Evolutionary conservation across 257 asterid genomes (phyloP), one percentile per base, ranked within the genome.

Genomic region (Scutellaria galericulata): DNA sequence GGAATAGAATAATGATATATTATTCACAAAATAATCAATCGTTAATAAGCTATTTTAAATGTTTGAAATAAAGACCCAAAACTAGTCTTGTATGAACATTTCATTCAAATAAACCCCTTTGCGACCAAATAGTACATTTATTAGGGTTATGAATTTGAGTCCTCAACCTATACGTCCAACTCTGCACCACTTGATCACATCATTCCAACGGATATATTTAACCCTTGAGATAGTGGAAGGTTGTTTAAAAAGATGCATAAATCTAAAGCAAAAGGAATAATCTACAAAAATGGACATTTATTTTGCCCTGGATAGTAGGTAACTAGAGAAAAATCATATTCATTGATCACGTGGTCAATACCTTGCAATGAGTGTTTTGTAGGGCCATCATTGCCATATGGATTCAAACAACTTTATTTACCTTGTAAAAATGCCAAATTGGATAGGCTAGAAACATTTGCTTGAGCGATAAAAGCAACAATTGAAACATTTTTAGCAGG

Each of bases 271-370:
- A 5, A 7, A 3, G 9, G 42, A 11, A n/a, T 41, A 9, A 6
- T 3, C 14, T 31, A 31, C 2, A 31, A 27, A 47, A 27, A 45
- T 9, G 42, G 12, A 27, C 47, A 10, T 31, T 9, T 10, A 51
- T 54, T 57, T 11, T 66, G 62, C 74, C 79, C 64, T 57, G 44
- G 37, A 20, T 18, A 12, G 40, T 5, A 67, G 79, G 74, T 5
- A 66, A 67, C 44, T 58, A 44, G 60, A 12, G 22, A 53, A 41
- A 22, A 37, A 40, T 40, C 62, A 9, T 52, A n/a, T 42, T 51
- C 72, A 40, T 35, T 5, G 27, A 63, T 59, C 3, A 46, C 10
- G 37, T 45, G 4, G 15, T 40, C 51, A 42, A 22, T 44, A 44
- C 51, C 51, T 40, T 41, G 37, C 14, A 31, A 9, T 58, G 45